Base-by-base conservation (phyloP, 306 rosid species). In the Fragaria ananassa region DNA sequence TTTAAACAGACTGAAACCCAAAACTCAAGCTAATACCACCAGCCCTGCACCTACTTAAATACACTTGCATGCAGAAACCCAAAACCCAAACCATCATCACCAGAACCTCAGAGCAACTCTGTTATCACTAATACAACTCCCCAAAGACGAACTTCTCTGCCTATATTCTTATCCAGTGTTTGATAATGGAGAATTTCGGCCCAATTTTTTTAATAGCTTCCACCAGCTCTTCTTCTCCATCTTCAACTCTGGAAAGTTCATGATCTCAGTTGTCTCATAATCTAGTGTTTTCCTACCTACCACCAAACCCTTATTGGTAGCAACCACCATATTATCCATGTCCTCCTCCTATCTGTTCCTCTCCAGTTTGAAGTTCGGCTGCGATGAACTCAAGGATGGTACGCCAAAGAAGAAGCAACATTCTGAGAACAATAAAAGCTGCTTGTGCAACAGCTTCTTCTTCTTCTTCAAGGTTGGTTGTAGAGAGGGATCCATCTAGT, bases 151-250 rank as follows among this genome's bases (percentile, higher is more conserved):
- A 18, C 68, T 6, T 61, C 39, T 49, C 19, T 7, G 15, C 18
- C 35, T 25, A 6, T 57, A 34, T 62, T 14, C 21, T 57, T 29
- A 50, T 9, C 23, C 39, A 23, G 45, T 56, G 12, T 53, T 65
- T 66, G 5, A 81, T 0, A 65, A 88, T 89, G 83, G 86, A 84
- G 9, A 23, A 19, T 19, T 68, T 78, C 56, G 70, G 19, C 0
- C 47, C 58, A 0, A 80, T 68, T 0, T 65, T 70, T 42, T 4
- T 67, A 5, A 18, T 68, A 8, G 31, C 58, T 4, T 10, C 61
- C 19, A 1, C 14, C 14, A 10, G 68, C 19, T 2, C 44, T 15
- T 31, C 68, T 1, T 63, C 68, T 63, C 9, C 68, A 29, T 63
- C 35, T 71, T 61, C 81, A 23, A 21, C 71, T 62, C 13, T 29